Evolutionary conservation across 2,329 filamentous ascomycete species (phyloP), one percentile per base, ranked within the genome.

Genomic region (Dactylellina drechsleri): DNA sequence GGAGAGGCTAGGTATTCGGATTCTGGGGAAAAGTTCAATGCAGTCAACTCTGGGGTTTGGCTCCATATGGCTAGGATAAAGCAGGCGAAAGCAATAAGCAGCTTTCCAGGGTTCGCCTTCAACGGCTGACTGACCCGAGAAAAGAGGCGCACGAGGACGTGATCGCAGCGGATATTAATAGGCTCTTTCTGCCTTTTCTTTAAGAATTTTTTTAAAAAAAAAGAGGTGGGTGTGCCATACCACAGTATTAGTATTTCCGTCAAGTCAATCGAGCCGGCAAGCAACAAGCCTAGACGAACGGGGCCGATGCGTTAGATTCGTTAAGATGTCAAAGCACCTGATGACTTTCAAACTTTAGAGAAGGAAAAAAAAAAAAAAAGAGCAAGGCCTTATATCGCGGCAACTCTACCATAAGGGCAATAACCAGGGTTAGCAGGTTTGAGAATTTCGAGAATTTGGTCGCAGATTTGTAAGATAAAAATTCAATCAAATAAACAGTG

Each of bases 61-160:
- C 71, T 75, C 64, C 71, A 68, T 68, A 68, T 67, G 71, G 64
- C 71, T 75, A 75, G 71, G 71, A 67, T 75, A 66, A 75, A 75
- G 70, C 65, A 75, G 66, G 71, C 71, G 71, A 36, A 36, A 75
- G 71, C 58, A 75, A 75, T 58, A 68, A 50, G 43, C 57, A 68
- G 58, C 64, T 65, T 62, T 75, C 71, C 71, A 75, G 71, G 71
- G 71, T 68, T 75, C 59, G 62, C 71, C 23, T 57, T 62, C 66
- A 54, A 75, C 71, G 71, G 71, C 71, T 68, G 71, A 75, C 64
- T 61, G 71, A 47, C 59, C 71, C 71, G 71, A 75, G 71, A 64
- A 75, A 66, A 75, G 62, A 74, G 70, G 71, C 71, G 71, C 71
- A 75, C 71, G 71, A 75, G 70, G 71, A 68, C 71, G 71, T 75